These are phyloP conservation scores for Eucalyptus regnans DNA, from an alignment of 345 rosid species.

Conservation along the genomic window DNA sequence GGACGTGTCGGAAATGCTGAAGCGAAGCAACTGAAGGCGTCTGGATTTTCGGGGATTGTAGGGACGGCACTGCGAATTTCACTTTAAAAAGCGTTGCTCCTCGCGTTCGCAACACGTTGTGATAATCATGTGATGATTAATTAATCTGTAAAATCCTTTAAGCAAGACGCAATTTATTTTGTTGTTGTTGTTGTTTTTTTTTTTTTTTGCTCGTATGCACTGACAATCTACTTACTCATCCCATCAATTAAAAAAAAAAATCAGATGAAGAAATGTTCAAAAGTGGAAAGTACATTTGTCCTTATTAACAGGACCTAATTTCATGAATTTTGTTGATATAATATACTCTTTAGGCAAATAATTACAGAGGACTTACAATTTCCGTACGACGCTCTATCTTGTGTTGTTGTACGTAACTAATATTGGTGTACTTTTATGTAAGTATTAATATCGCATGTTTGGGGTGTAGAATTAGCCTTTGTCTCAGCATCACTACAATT, in stretches of 20 bases:
- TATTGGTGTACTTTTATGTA: neutral
- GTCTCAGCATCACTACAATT: neutral
- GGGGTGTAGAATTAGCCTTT: neutral
- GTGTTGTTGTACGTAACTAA: neutral
- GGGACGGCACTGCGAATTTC: neutral
- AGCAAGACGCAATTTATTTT: neutral
- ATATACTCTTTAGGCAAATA: neutral
- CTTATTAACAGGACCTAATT: neutral
- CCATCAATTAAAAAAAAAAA: neutral
- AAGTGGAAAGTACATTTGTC: neutral
- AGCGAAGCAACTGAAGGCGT: neutral
- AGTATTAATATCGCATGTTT: neutral
- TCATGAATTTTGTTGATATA: neutral
- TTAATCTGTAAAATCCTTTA: neutral
- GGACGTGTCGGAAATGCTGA: neutral
- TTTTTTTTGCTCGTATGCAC: neutral
- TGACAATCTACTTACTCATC: no score
- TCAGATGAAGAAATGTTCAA: neutral
- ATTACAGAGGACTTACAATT: neutral
- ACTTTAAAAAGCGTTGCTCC: neutral
- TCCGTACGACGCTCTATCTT: rapidly evolving
- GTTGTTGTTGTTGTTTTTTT: neutral
- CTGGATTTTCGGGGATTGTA: neutral
- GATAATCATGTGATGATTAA: neutral
- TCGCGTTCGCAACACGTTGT: neutral